These are phyloP conservation scores for Vigna reflexopilosa DNA, from an alignment of 306 rosid species.

Conservation along the genomic window DNA sequence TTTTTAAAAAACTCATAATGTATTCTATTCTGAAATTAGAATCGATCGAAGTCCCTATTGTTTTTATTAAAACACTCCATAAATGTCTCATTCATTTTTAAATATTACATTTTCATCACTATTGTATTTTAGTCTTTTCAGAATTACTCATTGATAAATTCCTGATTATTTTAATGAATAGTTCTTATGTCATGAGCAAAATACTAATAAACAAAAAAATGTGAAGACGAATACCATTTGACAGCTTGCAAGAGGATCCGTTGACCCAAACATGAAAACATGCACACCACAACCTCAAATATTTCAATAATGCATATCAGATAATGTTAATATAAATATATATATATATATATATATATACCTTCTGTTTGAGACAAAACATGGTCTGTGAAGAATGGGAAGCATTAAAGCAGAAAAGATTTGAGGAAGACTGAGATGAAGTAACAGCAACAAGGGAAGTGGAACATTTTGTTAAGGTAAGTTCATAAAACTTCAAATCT, in stretches of 20 bases:
- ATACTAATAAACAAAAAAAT: conserved; percentile 1
- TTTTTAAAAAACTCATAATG: too few species aligned
- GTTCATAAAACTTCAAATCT: not conserved
- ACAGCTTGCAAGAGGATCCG: conserved; percentile 15
- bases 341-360: not conserved
- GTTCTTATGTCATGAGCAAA: not conserved
- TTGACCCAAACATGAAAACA: conserved; percentile 28
- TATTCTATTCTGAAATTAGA: too few species aligned
- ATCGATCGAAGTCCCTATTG: too few species aligned
- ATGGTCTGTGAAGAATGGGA: not conserved
- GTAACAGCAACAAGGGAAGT: not conserved
- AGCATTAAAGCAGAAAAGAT: not conserved
- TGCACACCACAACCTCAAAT: conserved; percentile 21
- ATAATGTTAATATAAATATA: not conserved
- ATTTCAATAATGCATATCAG: not conserved
- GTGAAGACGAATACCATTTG: not conserved
- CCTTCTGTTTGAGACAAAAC: not conserved
- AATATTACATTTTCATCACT: too few species aligned
- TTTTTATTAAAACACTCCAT: too few species aligned
- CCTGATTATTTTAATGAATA: not conserved
- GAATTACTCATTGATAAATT: not conserved
- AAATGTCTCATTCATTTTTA: too few species aligned
- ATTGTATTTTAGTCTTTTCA: too few species aligned
- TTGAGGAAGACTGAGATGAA: not conserved
- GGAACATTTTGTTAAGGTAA: not conserved